Evolutionary conservation across 139 green algal genomes (phyloP).

Genomic region (Penium margaritaceum): DNA sequence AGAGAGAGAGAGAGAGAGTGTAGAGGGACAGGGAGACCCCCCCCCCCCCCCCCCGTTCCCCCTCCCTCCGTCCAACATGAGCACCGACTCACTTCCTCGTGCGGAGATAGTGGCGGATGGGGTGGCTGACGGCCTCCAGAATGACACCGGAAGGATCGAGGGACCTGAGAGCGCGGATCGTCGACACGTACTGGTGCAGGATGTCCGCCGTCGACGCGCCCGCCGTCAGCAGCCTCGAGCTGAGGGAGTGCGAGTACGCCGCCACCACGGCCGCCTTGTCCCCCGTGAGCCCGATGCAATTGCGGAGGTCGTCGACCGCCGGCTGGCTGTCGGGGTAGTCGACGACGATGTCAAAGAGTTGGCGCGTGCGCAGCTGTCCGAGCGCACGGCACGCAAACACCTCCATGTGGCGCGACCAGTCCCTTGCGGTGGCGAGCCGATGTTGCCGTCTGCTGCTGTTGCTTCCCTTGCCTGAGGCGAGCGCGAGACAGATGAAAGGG

Average conservation of each 20-base stretch:
- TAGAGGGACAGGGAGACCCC: no score
- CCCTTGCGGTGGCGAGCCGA: no score
- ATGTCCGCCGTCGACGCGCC: conserved; percentile 83
- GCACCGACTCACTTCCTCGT: conserved; percentile 8
- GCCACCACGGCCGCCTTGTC: conserved; percentile 36
- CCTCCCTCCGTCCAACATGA: no score
- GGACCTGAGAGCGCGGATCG: conserved; percentile 55
- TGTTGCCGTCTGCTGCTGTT: no score
- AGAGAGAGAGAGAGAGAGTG: not conserved
- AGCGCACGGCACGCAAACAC: no score
- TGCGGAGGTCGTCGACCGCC: conserved; percentile 55
- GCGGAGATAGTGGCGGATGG: conserved; percentile 71
- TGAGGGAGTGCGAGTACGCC: conserved; percentile 48
- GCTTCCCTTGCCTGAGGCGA: no score
- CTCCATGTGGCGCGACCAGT: no score
- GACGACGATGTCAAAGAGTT: no score
- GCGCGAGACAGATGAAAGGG: no score
- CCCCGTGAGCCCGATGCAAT: conserved; percentile 68
- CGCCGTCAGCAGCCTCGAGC: conserved; percentile 69
- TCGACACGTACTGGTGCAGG: conserved; percentile 77
- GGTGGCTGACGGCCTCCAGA: conserved; percentile 65
- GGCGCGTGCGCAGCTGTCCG: no score
- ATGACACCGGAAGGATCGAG: conserved; percentile 60
- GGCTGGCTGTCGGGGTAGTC: conserved; percentile 28
- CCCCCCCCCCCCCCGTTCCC: no score